Conservation (phyloP, 768 basidiomycete species). For the Kockovaella imperatae region DNA sequence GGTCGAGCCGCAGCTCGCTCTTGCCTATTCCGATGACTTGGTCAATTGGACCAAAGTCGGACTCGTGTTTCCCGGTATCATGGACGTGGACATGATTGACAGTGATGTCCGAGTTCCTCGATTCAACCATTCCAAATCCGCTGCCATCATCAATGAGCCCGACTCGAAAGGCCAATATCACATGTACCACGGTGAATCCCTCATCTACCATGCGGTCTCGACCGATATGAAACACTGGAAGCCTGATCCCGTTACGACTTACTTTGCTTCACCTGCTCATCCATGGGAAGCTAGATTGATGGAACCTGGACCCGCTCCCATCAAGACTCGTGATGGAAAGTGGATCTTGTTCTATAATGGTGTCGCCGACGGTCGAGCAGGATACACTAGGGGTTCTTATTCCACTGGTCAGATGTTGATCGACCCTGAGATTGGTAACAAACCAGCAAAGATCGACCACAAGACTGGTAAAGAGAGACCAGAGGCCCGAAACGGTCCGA, state of each 20-base stretch:
- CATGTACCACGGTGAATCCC: slow-evolving; percentile 1
- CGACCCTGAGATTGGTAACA: not conserved
- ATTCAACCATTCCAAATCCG: not conserved
- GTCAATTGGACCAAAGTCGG: not conserved
- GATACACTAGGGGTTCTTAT: not conserved
- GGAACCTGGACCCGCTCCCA: slow-evolving; percentile 1
- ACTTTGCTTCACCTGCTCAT: not conserved
- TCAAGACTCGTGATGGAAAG: not conserved
- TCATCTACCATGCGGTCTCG: slow-evolving; percentile 2
- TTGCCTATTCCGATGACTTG: slow-evolving; percentile 1
- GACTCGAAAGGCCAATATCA: not conserved
- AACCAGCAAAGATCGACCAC: not conserved
- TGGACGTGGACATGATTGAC: not conserved
- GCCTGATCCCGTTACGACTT: not conserved
- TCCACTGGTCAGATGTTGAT: not conserved
- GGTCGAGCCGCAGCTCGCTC: not conserved
- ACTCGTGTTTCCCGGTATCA: not conserved
- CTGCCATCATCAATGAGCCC: not conserved
- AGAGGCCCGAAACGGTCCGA: not conserved
- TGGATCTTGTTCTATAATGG: slow-evolving; percentile 1
- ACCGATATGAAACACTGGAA: not conserved
- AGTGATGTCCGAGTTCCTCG: not conserved
- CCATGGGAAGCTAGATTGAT: not conserved
- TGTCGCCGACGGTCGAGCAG: not conserved
- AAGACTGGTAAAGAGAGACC: not conserved